Evolutionary conservation across 2,329 filamentous ascomycete species (phyloP).

Genomic region (Pestalotiopsis sp.): DNA sequence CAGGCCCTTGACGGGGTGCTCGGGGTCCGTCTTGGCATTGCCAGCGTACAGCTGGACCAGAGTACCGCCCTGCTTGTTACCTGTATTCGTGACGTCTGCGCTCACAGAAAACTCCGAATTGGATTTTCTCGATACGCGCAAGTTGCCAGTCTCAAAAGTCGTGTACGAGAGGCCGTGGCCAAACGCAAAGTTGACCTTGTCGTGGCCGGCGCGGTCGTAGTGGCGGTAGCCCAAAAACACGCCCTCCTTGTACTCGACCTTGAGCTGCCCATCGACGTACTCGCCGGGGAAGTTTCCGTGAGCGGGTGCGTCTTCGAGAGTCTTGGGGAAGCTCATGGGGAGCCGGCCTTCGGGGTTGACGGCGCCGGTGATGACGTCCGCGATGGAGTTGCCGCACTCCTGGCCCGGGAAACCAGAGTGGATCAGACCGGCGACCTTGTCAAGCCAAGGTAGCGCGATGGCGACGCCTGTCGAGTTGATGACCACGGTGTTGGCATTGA

Average conservation of each 20-base stretch:
- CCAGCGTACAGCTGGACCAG: slow-evolving; percentile 60
- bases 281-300: slow-evolving; percentile 64
- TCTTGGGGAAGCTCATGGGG: slow-evolving; percentile 64
- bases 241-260: slow-evolving; percentile 69
- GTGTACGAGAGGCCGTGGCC: slow-evolving; percentile 66
- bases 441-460: slow-evolving; percentile 60
- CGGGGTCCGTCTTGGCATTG: slow-evolving; percentile 10
- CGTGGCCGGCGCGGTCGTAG: slow-evolving; percentile 62
- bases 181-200: slow-evolving; percentile 66
- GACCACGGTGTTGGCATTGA: slow-evolving; percentile 61
- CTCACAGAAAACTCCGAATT: slow-evolving; percentile 47
- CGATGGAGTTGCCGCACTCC: slow-evolving; percentile 69
- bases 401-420: slow-evolving; percentile 73
- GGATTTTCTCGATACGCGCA: slow-evolving; percentile 32
- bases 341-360: slow-evolving; percentile 68
- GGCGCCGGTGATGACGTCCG: slow-evolving; percentile 66
- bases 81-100: slow-evolving; percentile 62
- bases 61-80: slow-evolving; percentile 48
- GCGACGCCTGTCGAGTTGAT: slow-evolving; percentile 69
- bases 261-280: slow-evolving; percentile 45
- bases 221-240: slow-evolving; percentile 71
- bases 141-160: slow-evolving; percentile 55
- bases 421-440: slow-evolving; percentile 60
- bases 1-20: slow-evolving; percentile 32
- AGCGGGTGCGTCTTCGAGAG: slow-evolving; percentile 64